Percentiles rank a stretch among this genome's conserved stretches.
phyloP scores from a whole-genome alignment of 768 basidiomycete genomes.

The Suillus clintonianus region DNA sequence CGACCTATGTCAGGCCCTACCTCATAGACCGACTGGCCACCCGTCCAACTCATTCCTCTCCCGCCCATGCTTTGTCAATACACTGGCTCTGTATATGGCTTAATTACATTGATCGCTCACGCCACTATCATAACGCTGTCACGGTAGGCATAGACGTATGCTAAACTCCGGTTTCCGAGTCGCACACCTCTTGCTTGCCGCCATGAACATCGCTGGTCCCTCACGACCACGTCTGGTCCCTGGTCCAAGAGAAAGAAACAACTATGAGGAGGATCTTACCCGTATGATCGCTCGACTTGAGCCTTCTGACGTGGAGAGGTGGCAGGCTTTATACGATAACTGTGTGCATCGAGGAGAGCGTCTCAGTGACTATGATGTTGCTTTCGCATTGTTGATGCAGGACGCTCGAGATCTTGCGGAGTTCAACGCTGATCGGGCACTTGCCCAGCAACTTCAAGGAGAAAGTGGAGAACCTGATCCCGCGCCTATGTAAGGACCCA shows the following conservation, averaged over 20 bases:
- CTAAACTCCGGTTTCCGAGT: too few relatives aligned
- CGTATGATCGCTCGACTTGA: conserved; percentile 19
- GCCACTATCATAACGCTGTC: too few relatives aligned
- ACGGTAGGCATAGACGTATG: too few relatives aligned
- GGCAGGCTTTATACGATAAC: conserved; percentile 7
- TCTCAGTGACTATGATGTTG: conserved; percentile 24
- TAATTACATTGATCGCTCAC: too few relatives aligned
- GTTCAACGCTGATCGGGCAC: conserved; percentile 19
- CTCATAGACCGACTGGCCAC: too few relatives aligned
- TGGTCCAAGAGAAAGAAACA: conserved; percentile 17
- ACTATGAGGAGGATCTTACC: conserved; percentile 25
- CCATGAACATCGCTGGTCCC: conserved; percentile 28
- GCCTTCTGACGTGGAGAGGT: conserved; percentile 20
- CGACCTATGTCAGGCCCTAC: too few relatives aligned
- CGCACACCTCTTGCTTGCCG: too few relatives aligned
- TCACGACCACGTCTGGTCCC: conserved; percentile 11
- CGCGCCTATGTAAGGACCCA: not conserved
- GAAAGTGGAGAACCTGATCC: conserved; percentile 9
- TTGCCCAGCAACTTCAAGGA: conserved; percentile 18
- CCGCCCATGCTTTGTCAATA: too few relatives aligned
- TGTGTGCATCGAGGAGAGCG: conserved; percentile 6
- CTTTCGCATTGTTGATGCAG: conserved; percentile 24
- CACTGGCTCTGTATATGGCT: too few relatives aligned
- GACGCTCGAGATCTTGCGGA: conserved; percentile 19
- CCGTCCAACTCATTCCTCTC: too few relatives aligned